phyloP scores from a whole-genome alignment of 139 green algal genomes.

The Coelastrella sp. region DNA sequence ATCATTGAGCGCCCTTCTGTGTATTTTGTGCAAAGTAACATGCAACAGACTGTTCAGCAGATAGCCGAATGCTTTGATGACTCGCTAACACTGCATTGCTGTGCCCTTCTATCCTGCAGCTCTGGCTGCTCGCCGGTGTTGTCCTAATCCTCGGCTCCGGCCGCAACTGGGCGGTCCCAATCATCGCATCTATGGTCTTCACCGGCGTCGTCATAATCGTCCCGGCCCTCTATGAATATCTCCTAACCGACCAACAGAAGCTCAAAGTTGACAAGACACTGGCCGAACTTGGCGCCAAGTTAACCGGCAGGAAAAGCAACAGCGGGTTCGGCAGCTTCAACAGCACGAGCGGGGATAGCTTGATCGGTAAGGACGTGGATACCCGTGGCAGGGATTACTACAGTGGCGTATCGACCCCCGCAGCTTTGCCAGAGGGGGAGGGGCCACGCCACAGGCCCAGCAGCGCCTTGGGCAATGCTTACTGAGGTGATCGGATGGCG shows the following conservation, averaged over 20 bases:
- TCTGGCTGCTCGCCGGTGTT: conserved; percentile 36
- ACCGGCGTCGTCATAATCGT: conserved; percentile 32
- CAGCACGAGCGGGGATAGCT: neutral
- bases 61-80: neutral
- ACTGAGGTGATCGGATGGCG: neutral
- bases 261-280: neutral
- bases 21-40: neutral
- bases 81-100: neutral
- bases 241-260: conserved; percentile 35
- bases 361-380: neutral
- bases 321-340: neutral
- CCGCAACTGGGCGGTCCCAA: neutral
- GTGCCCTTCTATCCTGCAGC: neutral
- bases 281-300: neutral
- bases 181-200: conserved; percentile 28
- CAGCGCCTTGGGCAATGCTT: neutral
- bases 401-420: neutral
- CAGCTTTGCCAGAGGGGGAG: neutral
- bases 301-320: neutral
- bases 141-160: conserved; percentile 44
- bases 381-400: neutral
- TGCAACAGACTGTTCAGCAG: neutral
- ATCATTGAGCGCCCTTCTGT: too few species aligned
- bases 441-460: neutral
- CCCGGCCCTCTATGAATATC: conserved; percentile 25